Base-by-base conservation (phyloP, 1,284 basidiomycete species). In the Trichosporon sp. region DNA sequence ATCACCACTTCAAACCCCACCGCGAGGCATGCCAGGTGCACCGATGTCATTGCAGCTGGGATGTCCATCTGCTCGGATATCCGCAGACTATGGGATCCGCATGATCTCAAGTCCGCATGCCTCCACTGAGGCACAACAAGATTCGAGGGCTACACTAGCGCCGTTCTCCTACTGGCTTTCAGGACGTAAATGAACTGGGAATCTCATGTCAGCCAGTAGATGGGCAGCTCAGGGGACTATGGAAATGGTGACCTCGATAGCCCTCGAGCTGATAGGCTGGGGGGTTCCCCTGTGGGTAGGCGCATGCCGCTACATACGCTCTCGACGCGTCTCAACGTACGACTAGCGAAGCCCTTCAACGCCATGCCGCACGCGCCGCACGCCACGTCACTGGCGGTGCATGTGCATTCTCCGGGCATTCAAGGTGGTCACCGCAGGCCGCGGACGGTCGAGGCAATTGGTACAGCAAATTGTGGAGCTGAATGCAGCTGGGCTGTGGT, bases 331-430 rank as follows among this genome's bases (percentile, higher is more conserved):
- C 32, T 63, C 59, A 35, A 32, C 16, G 59, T 35, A 4, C 59
- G 2, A 4, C 16, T n/a, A 16, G 16, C 4, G 11, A 8, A 2
- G 14, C 32, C 14, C 32, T n/a, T 21, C 32, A 6, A 16, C 56
- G 59, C 59, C 59, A 35, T n/a, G 59, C 59, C 32, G 59, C 59
- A 63, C 10, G 59, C 16, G 59, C 59, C 32, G 59, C 59, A 63
- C 10, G 59, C 16, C 59, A 54, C 26, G 19, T 54, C 51, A 2
- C 19, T 4, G 19, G 51, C 51, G 21, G n/a, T n/a, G n/a, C n/a
- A 19, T n/a, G 48, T n/a, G 48, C 19, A 54, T 3, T 7, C 19
- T 54, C 51, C 26, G 26, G 51, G 21, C 19, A 26, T 26, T 21
- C 51, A 54, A 8, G 10, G 7, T 19, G 10, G 51, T 54, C 21